Evolutionary conservation across 2,329 filamentous ascomycete species (phyloP).

Genomic region (Xylariomycetidae sp.): DNA sequence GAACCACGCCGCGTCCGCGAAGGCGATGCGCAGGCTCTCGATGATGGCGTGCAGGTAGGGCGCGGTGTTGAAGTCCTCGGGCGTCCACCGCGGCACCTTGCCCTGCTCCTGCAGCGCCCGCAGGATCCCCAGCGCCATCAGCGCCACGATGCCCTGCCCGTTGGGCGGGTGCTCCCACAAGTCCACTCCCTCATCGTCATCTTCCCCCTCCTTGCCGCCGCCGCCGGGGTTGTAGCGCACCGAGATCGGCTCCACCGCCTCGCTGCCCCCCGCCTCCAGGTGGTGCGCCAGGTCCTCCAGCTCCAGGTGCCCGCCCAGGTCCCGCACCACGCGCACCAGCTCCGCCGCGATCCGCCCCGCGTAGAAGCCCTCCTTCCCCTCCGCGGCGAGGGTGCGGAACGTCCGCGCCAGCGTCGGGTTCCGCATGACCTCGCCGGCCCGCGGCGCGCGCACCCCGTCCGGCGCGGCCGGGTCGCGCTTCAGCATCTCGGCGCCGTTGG

Average conservation of each 20-base stretch:
- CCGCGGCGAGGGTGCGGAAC: constrained; percentile 68
- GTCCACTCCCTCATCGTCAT: constrained; percentile 55
- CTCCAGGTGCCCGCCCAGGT: constrained; percentile 70
- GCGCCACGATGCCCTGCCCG: constrained; percentile 87
- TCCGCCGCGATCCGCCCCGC: constrained; percentile 74
- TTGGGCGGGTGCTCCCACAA: constrained; percentile 98
- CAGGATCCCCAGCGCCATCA: constrained; percentile 90
- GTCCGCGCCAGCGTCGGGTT: constrained; percentile 77
- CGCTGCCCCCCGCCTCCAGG: constrained; percentile 56
- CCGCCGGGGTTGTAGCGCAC: constrained; percentile 56
- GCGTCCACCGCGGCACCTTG: constrained; percentile 64
- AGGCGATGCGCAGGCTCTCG: constrained; percentile 81
- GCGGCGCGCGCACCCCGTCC: constrained; percentile 68
- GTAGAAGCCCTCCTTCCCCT: constrained; percentile 91
- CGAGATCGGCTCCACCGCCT: constrained; percentile 80
- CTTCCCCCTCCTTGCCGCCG: constrained; percentile 19
- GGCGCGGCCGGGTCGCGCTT: constrained; percentile 65
- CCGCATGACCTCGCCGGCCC: constrained; percentile 80
- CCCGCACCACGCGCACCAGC: constrained; percentile 69
- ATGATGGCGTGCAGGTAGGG: constrained; percentile 81
- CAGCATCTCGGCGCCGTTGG: constrained; percentile 82
- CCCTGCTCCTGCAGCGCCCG: constrained; percentile 74
- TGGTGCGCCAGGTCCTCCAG: constrained; percentile 78
- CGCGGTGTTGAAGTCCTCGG: constrained; percentile 72
- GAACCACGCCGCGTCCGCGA: constrained; percentile 86